Conservation (phyloP, 129 eudicot species). For the Artemisia tridentata region DNA sequence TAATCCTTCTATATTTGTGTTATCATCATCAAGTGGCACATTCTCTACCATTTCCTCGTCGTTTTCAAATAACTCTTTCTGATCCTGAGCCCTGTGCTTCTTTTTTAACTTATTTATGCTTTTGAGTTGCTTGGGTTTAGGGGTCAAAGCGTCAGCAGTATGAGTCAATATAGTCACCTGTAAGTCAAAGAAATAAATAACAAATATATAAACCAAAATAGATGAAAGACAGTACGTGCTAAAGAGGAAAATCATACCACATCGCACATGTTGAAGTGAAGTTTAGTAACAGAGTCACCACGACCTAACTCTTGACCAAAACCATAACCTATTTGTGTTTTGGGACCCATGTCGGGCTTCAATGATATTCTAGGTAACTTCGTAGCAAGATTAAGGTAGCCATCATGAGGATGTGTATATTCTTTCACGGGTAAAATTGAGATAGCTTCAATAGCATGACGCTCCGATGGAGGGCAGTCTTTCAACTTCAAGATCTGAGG, state of each 20-base stretch:
- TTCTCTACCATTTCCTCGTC: not conserved
- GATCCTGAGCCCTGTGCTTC: too few species aligned
- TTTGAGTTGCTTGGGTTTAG: too few species aligned
- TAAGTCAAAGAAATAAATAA: not conserved
- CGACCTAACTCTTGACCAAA: constrained; percentile 56
- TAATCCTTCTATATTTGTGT: constrained; percentile 12
- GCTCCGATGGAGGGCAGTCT: too few species aligned
- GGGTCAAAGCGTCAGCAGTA: not conserved
- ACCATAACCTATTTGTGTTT: constrained; percentile 66
- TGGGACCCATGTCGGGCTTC: constrained; percentile 7
- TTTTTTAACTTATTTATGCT: too few species aligned
- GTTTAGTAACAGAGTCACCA: constrained; percentile 66
- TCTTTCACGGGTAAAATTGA: too few species aligned
- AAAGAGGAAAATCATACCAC: constrained; percentile 21
- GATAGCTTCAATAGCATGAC: too few species aligned
- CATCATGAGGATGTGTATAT: too few species aligned
- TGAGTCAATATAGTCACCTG: constrained; percentile 64
- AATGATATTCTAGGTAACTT: constrained; percentile 33
- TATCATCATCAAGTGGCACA: not conserved
- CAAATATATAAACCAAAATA: too few species aligned
- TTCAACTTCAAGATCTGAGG: too few species aligned
- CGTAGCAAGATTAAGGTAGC: not conserved
- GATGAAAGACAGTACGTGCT: too few species aligned
- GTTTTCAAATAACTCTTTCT: not conserved
- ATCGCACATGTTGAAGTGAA: constrained; percentile 58